Percentiles rank a stretch among this genome's conserved stretches.
phyloP scores from a whole-genome alignment of 345 rosid genomes.

The Physaria fendleri region DNA sequence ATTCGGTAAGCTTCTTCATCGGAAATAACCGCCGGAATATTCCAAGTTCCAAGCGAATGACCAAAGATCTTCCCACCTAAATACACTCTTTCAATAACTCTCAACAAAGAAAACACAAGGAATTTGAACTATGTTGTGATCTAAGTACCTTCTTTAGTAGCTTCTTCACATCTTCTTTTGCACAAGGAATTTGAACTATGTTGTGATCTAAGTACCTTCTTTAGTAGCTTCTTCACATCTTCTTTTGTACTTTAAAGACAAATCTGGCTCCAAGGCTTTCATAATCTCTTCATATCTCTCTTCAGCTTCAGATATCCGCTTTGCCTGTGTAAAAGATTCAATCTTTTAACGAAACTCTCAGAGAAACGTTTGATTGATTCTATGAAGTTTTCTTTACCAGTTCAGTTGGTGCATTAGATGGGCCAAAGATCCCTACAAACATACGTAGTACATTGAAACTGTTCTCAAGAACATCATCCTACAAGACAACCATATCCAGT shows the following conservation, averaged over 20 bases:
- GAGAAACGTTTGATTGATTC: neutral
- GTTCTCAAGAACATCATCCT: conserved; percentile 86
- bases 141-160: conserved; percentile 76
- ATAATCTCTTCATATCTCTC: conserved; percentile 49
- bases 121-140: neutral
- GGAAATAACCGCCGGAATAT: conserved; percentile 51
- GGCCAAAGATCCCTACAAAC: conserved; percentile 74
- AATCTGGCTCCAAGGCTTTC: conserved; percentile 51
- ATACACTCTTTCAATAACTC: neutral
- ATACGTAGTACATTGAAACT: conserved; percentile 71
- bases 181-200: conserved; percentile 20
- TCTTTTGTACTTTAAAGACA: conserved; percentile 52
- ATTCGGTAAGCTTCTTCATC: conserved; percentile 56
- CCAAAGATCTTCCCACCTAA: conserved; percentile 58
- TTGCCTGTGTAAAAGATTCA: conserved; percentile 41
- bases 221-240: conserved; percentile 83
- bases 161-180: conserved; percentile 77
- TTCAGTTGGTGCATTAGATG: conserved; percentile 57
- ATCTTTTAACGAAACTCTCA: neutral
- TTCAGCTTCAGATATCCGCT: conserved; percentile 65
- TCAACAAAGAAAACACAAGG: no score
- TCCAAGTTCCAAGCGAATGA: conserved; percentile 75
- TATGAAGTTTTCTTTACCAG: conserved; percentile 41
- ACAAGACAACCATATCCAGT: conserved; percentile 8
- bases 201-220: conserved; percentile 53